Percentiles rank a stretch among this genome's conserved stretches.
These are phyloP conservation scores for Penicillium coprophilum DNA, from an alignment of 495 filamentous ascomycete species.

Conservation along the genomic window DNA sequence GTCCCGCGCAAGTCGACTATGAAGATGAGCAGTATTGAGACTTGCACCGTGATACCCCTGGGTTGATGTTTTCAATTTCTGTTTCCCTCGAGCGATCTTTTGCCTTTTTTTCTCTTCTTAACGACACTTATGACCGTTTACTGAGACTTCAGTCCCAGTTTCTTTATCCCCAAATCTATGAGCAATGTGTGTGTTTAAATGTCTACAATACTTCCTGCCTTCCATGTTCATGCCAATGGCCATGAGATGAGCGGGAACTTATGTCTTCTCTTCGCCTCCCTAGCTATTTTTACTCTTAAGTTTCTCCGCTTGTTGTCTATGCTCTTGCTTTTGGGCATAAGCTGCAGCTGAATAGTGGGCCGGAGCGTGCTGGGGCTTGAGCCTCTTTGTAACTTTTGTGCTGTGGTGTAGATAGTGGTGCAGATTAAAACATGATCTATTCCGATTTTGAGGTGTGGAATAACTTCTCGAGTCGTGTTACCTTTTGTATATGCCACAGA, in stretches of 20 bases:
- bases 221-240: not conserved
- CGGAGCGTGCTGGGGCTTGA: not conserved
- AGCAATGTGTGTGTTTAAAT: constrained; percentile 9
- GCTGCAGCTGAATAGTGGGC: not conserved
- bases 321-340: not conserved
- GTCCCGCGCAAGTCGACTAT: constrained; percentile 49
- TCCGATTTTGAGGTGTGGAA: not conserved
- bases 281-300: not conserved
- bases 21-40: constrained; percentile 39
- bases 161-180: not conserved
- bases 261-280: constrained; percentile 7
- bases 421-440: not conserved
- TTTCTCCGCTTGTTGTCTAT: not conserved
- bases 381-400: constrained; percentile 2
- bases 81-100: constrained; percentile 2
- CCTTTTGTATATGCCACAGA: no score
- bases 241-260: not conserved
- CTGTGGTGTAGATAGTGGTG: constrained; percentile 3
- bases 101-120: constrained; percentile 14
- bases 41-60: constrained; percentile 30
- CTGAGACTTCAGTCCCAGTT: constrained; percentile 2
- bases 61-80: constrained; percentile 19
- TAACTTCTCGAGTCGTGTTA: not conserved
- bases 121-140: constrained; percentile 5
- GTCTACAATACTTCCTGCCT: constrained; percentile 9